These are phyloP conservation scores for Cinnamomum chago DNA, from an alignment of 164 flowering plant species.

Conservation along the genomic window DNA sequence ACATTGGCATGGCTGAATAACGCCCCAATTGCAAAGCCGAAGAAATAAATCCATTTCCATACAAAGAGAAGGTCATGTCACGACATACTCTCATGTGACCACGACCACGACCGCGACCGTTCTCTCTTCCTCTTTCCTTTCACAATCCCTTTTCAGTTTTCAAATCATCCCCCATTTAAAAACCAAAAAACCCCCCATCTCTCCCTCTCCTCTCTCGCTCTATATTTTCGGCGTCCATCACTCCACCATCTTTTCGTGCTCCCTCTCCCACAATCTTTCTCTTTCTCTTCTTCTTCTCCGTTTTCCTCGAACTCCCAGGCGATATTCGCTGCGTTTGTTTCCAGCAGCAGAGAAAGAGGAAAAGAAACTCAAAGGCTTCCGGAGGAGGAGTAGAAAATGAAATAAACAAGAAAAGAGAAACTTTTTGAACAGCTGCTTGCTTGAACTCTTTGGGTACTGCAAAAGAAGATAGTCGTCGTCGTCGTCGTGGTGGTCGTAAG, in stretches of 20 bases:
- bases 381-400: background rate
- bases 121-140: background rate
- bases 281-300: background rate
- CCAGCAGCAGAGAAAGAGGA: background rate
- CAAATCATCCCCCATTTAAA: background rate
- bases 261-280: background rate
- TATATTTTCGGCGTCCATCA: background rate
- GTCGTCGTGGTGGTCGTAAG: no score
- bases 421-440: no score
- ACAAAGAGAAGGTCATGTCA: background rate
- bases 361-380: background rate
- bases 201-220: background rate
- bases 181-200: background rate
- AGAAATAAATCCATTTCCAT: no score
- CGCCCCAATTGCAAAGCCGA: no score
- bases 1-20: no score
- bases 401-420: background rate
- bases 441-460: no score
- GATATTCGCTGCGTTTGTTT: background rate
- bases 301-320: background rate
- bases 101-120: background rate
- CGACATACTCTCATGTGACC: background rate
- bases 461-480: no score
- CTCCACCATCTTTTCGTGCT: conserved; percentile 1
- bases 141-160: background rate